phyloP scores from a whole-genome alignment of 305 asterid genomes.

The Nicotiana rustica region DNA sequence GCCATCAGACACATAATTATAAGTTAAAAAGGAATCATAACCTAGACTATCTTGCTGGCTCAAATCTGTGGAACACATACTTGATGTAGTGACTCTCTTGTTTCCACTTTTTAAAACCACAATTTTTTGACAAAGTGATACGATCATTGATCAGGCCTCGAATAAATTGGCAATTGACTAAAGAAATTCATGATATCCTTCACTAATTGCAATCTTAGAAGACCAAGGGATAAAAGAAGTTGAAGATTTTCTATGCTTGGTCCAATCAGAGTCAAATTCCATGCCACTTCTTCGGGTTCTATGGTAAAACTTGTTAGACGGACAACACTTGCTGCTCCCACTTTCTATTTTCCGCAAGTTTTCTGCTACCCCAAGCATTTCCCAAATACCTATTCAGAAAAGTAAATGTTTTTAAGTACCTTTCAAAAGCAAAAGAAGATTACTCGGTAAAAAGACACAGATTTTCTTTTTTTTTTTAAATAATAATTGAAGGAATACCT shows the following conservation, averaged over 20 bases:
- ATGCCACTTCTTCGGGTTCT: slow-evolving; percentile 55
- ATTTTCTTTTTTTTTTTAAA: too few species aligned
- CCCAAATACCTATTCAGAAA: slow-evolving; percentile 55
- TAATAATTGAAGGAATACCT: slow-evolving; percentile 46
- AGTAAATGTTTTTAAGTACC: slow-evolving; percentile 29
- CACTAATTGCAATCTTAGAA: slow-evolving; percentile 69
- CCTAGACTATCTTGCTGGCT: slow-evolving; percentile 44
- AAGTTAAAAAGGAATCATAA: slow-evolving; percentile 38
- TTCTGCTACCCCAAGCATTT: slow-evolving; percentile 52
- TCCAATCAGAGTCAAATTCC: slow-evolving; percentile 72
- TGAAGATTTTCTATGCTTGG: slow-evolving; percentile 52
- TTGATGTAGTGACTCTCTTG: slow-evolving; percentile 57
- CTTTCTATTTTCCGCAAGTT: slow-evolving; percentile 39
- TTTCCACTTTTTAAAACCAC: slow-evolving; percentile 45
- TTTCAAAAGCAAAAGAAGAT: slow-evolving; percentile 27
- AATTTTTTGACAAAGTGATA: slow-evolving; percentile 37
- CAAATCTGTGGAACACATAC: slow-evolving; percentile 51
- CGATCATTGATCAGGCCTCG: slow-evolving; percentile 36
- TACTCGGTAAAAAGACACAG: neutral
- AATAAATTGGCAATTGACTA: slow-evolving; percentile 42
- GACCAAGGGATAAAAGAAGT: slow-evolving; percentile 76
- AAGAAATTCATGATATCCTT: slow-evolving; percentile 71
- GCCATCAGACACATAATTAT: slow-evolving; percentile 41
- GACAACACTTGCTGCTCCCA: slow-evolving; percentile 37
- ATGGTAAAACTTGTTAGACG: slow-evolving; percentile 40